Conservation (phyloP, 352 stramenopile genomes). For the Phytophthora citrophthora region DNA sequence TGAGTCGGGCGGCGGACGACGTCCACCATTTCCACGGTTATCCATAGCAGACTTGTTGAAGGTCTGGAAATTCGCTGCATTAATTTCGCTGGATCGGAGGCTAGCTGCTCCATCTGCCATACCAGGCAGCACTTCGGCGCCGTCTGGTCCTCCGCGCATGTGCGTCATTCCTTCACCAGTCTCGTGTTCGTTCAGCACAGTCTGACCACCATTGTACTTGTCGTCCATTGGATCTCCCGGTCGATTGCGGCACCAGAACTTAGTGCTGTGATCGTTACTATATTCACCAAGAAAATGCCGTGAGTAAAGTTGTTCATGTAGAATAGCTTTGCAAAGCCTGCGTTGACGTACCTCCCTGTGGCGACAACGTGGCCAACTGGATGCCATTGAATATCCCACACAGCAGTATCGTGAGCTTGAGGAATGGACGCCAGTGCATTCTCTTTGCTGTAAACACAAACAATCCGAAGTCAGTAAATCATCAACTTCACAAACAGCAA, state of each 20-base stretch:
- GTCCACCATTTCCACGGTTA: conserved; percentile 35
- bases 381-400: conserved; percentile 99
- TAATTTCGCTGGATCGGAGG: conserved; percentile 74
- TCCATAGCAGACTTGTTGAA: conserved; percentile 52
- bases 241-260: conserved; percentile 98
- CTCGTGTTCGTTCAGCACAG: conserved; percentile 74
- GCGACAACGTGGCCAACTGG: conserved; percentile 96
- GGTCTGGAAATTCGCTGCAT: conserved; percentile 75
- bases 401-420: conserved; percentile 96
- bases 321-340: neutral
- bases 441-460: conserved; percentile 65
- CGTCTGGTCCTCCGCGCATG: conserved; percentile 29
- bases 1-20: conserved; percentile 76
- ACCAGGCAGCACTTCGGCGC: conserved; percentile 64
- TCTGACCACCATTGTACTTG: conserved; percentile 87
- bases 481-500: neutral
- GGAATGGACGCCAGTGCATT: conserved; percentile 85
- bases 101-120: conserved; percentile 65
- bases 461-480: conserved; percentile 3
- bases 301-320: conserved; percentile 1
- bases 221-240: conserved; percentile 91
- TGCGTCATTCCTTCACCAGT: conserved; percentile 41
- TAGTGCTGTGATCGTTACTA: conserved; percentile 97
- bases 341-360: conserved; percentile 79
- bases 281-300: conserved; percentile 13